These are phyloP conservation scores for Collybia sordida DNA, from an alignment of 768 basidiomycete genomes.

Conservation along the genomic window DNA sequence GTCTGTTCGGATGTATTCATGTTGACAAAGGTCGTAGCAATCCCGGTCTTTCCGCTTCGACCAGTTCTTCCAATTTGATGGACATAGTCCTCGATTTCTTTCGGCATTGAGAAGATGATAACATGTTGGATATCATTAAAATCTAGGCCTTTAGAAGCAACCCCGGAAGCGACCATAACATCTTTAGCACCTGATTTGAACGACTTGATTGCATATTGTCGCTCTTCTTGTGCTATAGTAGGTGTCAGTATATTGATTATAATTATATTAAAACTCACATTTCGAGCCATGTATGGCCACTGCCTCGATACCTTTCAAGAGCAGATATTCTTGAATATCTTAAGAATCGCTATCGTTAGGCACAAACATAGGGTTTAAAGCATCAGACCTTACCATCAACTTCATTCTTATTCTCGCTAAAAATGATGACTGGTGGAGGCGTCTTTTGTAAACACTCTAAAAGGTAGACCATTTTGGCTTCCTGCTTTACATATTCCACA, in stretches of 20 bases:
- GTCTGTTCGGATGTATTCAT: constrained; percentile 98
- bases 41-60: constrained; percentile 96
- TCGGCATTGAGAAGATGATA: constrained; percentile 99
- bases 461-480: constrained; percentile 99
- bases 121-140: constrained; percentile 99
- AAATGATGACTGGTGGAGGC: constrained; percentile 95
- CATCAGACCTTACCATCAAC: constrained; percentile 77
- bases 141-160: constrained; percentile 97
- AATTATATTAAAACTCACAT: constrained; percentile 47
- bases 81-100: constrained; percentile 99
- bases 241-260: not conserved
- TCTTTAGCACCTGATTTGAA: constrained; percentile 98
- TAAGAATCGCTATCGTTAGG: too few species aligned
- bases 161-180: constrained; percentile 98
- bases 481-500: constrained; percentile 98
- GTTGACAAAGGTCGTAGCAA: constrained; percentile 98
- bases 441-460: constrained; percentile 98
- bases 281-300: constrained; percentile 99
- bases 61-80: constrained; percentile 99
- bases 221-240: constrained; percentile 87
- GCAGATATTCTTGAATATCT: constrained; percentile 98
- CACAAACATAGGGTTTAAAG: too few species aligned
- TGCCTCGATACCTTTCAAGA: constrained; percentile 96
- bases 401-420: constrained; percentile 99
- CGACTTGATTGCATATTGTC: constrained; percentile 97